Evolutionary conservation across 257 asterid genomes (phyloP).

Genomic region (Solanum infundibuliforme): DNA sequence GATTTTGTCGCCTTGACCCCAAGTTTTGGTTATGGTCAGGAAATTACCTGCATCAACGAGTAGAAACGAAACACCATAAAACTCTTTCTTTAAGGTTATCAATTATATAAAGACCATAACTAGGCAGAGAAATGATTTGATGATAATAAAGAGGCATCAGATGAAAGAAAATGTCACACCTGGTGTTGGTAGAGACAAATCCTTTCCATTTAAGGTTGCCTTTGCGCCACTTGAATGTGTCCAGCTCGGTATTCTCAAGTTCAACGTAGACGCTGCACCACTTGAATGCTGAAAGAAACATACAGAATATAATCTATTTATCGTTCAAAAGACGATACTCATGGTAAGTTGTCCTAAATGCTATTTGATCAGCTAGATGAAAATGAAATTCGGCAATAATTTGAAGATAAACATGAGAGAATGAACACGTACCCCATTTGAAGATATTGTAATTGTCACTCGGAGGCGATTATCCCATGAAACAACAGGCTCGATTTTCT

Average conservation of each 20-base stretch:
- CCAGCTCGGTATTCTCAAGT: constrained; percentile 67
- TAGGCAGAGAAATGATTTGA: not conserved
- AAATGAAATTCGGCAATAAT: not conserved
- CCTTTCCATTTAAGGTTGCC: constrained; percentile 36
- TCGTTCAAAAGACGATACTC: not conserved
- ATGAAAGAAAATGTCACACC: constrained; percentile 23
- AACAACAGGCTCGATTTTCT: constrained; percentile 37
- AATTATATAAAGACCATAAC: not conserved
- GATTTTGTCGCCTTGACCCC: constrained; percentile 59
- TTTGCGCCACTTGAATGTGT: constrained; percentile 37
- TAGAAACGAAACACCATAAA: not conserved
- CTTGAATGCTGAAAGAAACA: constrained; percentile 22
- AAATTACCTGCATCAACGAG: constrained; percentile 48
- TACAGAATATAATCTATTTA: not conserved
- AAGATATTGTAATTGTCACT: constrained; percentile 32
- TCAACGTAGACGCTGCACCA: constrained; percentile 28
- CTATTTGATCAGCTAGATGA: not conserved
- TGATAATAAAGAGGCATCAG: not conserved
- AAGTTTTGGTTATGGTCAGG: constrained; percentile 31
- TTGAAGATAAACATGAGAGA: not conserved
- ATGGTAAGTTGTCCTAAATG: not conserved
- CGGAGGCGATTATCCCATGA: constrained; percentile 62
- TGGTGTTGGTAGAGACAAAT: constrained; percentile 26
- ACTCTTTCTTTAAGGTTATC: not conserved
- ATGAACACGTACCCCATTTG: constrained; percentile 17